These are phyloP conservation scores for Heterococcus sp. DNA, from an alignment of 108 stramenopile species.

Conservation along the genomic window DNA sequence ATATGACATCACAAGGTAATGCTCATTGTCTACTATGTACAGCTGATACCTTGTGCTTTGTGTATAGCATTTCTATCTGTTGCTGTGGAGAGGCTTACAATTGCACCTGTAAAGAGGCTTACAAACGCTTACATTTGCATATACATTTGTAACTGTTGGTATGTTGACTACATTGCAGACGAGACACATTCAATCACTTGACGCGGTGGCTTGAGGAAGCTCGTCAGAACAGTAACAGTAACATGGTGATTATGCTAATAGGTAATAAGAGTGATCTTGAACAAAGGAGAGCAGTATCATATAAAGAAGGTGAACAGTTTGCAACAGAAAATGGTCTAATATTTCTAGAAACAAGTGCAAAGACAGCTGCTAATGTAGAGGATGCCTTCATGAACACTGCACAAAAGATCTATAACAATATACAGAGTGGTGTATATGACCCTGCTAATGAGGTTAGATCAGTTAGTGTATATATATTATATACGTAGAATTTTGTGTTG, in stretches of 20 bases:
- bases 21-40: too few species aligned
- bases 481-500: too few species aligned
- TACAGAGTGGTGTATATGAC: conserved; percentile 90
- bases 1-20: conserved; percentile 83
- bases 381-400: conserved; percentile 96
- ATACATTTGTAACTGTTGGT: too few species aligned
- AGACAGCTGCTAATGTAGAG: conserved; percentile 96
- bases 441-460: conserved; percentile 83
- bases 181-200: conserved; percentile 91
- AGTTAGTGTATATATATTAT: too few species aligned
- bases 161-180: too few species aligned
- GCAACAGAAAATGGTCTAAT: conserved; percentile 93
- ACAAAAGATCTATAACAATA: conserved; percentile 93
- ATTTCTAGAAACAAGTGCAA: conserved; percentile 96
- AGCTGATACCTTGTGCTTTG: too few species aligned
- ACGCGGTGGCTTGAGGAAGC: conserved; percentile 98
- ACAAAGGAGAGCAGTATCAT: conserved; percentile 49
- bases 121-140: too few species aligned
- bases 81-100: too few species aligned
- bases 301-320: conserved; percentile 65
- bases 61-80: too few species aligned
- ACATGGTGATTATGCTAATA: conserved; percentile 94
- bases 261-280: conserved; percentile 97
- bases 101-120: too few species aligned
- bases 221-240: conserved; percentile 89